Evolutionary conservation across 2,329 filamentous ascomycete genomes (phyloP), one percentile per base, ranked within the genome.

Genomic region (Cadophora gregata): DNA sequence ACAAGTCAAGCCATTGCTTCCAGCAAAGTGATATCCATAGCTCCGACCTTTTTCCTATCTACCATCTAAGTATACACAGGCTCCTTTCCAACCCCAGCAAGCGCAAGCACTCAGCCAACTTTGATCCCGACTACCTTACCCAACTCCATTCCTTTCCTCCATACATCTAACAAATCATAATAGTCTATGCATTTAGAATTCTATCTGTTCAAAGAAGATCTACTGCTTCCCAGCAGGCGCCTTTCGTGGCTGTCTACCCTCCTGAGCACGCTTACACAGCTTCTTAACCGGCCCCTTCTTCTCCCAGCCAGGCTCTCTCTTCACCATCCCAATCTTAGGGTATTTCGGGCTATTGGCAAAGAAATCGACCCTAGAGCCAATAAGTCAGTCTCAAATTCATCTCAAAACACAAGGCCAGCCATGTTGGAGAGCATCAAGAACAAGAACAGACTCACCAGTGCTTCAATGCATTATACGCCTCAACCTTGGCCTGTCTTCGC

Each of bases 321-420:
- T 84, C 16, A 98, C 86, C 77, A 84, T 86, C 3, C 96, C 96
- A 4, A 96, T 91, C 79, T 87, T 86, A 69, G 87, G 86, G 80
- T 98, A 98, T 81, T 93, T 93, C 75, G 90, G 86, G 77, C 88
- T 92, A 64, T 90, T 91, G 66, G 80, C 84, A 75, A 97, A 98
- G 81, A 98, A 93, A 61, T 86, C 83, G 67, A 90, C 88, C 96
- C 62, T 64, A 33, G 0, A 58, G 1, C 5, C 47, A 19, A 29
- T 94, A n/a, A 2, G 51, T 62, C 62, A 62, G 59, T 42, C 24
- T 36, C 45, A 24, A 29, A 33, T 27, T 27, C n/a, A 50, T 33
- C 29, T n/a, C 42, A 53, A 12, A 9, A 24, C 24, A 29, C 10
- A 51, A 21, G 8, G 12, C 31, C 45, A 38, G 4, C 48, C n/a